phyloP scores from a whole-genome alignment of 148 eudicot genomes.

The Salicornia ramosissima region DNA sequence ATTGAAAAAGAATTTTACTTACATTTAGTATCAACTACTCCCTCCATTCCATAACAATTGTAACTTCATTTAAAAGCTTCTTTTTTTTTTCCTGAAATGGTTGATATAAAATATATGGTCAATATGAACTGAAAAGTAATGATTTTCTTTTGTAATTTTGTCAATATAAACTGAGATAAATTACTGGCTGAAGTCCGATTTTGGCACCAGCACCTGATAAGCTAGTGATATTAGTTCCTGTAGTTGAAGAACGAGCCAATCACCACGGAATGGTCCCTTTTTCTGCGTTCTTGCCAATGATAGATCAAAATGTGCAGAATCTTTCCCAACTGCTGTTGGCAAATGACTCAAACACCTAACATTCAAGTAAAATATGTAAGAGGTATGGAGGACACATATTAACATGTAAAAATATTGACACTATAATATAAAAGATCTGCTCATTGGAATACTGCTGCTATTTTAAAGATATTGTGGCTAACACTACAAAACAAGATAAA shows the following conservation, averaged over 20 bases:
- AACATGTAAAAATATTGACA: background rate
- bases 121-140: background rate
- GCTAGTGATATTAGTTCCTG: conserved; percentile 95
- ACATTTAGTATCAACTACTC: conserved; percentile 16
- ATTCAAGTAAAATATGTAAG: conserved; percentile 6
- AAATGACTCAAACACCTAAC: conserved; percentile 90
- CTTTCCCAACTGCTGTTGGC: conserved; percentile 80
- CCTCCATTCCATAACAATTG: background rate
- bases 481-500: too few relatives aligned
- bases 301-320: conserved; percentile 86
- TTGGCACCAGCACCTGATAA: conserved; percentile 65
- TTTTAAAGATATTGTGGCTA: too few relatives aligned
- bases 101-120: too few relatives aligned
- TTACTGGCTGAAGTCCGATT: background rate
- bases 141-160: background rate
- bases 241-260: conserved; percentile 86
- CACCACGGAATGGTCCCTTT: conserved; percentile 43
- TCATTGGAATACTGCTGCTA: too few relatives aligned
- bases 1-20: conserved; percentile 18
- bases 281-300: conserved; percentile 61
- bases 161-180: background rate
- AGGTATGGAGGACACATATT: conserved; percentile 6
- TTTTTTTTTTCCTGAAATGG: too few relatives aligned
- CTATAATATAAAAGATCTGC: too few relatives aligned
- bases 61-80: background rate